Percentiles rank a stretch among this genome's conserved stretches.
Conservation (phyloP, 2,329 filamentous ascomycete genomes). For the Ascochyta fabae region DNA sequence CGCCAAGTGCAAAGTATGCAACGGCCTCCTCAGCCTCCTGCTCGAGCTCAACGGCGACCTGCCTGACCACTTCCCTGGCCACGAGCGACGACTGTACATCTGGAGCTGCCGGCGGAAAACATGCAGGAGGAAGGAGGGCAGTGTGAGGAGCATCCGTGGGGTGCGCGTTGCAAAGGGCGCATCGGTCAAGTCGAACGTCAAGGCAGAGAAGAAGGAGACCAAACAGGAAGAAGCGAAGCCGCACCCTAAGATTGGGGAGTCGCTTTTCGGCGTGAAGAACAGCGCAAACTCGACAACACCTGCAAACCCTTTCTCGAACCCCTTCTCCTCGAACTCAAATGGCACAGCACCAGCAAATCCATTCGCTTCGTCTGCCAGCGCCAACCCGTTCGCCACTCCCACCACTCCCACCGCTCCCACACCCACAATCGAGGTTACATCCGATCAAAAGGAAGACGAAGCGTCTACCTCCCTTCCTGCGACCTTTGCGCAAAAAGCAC, state of each 20-base stretch:
- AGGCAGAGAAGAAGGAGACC: conserved; percentile 27
- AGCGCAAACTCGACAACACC: conserved; percentile 23
- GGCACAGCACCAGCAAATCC: conserved; percentile 59
- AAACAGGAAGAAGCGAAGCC: conserved; percentile 42
- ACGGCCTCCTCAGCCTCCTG: conserved; percentile 79
- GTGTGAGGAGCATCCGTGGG: conserved; percentile 76
- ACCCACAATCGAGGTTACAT: conserved; percentile 17
- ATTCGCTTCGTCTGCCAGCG: conserved; percentile 53
- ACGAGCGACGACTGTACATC: conserved; percentile 87
- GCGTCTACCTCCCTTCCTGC: conserved; percentile 66
- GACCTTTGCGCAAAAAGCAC: conserved; percentile 75
- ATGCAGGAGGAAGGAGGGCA: conserved; percentile 83
- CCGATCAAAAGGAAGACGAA: conserved; percentile 32
- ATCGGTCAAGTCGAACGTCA: conserved; percentile 27
- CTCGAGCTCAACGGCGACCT: conserved; percentile 92
- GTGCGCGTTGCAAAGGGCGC: conserved; percentile 60
- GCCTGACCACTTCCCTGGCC: conserved; percentile 81
- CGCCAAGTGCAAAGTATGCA: conserved; percentile 87
- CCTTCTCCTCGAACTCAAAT: conserved; percentile 61
- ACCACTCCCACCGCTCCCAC: conserved; percentile 28
- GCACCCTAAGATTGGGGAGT: conserved; percentile 65
- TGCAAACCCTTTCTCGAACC: conserved; percentile 55
- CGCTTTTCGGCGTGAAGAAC: conserved; percentile 71
- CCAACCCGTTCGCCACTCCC: conserved; percentile 46
- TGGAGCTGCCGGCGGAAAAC: conserved; percentile 79